Base-by-base conservation (phyloP, 2,329 filamentous ascomycete species). In the Aspergillus luchuensis region DNA sequence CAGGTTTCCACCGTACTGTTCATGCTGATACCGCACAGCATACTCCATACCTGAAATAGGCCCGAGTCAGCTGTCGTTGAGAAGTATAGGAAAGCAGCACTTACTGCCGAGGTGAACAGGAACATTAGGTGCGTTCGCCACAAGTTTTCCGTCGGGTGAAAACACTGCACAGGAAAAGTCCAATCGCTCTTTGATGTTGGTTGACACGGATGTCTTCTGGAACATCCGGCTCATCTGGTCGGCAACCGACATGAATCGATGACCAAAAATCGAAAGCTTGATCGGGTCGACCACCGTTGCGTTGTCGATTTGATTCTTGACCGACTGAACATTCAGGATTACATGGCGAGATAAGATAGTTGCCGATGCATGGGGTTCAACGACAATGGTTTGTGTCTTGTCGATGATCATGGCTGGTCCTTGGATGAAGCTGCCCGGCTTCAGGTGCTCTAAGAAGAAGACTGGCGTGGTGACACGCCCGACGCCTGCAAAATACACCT, bases 111-210 rank as follows among this genome's bases (percentile, higher is more conserved):
- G 79, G 71, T 94, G 91, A 0, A 93, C 90, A 0, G 91, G 91
- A 10, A 95, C 79, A 79, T 95, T 91, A 0, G 91, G 91, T 21
- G 91, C 84, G 63, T 81, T 81, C 4, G 79, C 79, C 1, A 94
- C 91, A 1, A 94, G 80, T 0, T 89, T 90, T n/a, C 91, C 91
- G 7, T 87, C 85, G 0, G 87, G 84, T 66, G 92, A 91, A 65
- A 94, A 94, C 1, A 94, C 82, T 28, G 91, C 91, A 65, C 91
- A 95, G 3, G 89, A 92, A 69, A 92, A 95, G 70, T 95, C 91
- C 1, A 94, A 82, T 3, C 91, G 86, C 91, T 94, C 91, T 72
- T 94, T 94, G 71, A 94, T 91, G 67, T 93, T 94, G 0, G 80
- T 83, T 1, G 81, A 84, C 8, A 86, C 82, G 0, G 80, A 80